A percentile compares a stretch with the other conserved stretches of the same genome.
These are phyloP conservation scores for Sclerotinia glacialis DNA, from an alignment of 2,329 filamentous ascomycete species.

Conservation along the genomic window DNA sequence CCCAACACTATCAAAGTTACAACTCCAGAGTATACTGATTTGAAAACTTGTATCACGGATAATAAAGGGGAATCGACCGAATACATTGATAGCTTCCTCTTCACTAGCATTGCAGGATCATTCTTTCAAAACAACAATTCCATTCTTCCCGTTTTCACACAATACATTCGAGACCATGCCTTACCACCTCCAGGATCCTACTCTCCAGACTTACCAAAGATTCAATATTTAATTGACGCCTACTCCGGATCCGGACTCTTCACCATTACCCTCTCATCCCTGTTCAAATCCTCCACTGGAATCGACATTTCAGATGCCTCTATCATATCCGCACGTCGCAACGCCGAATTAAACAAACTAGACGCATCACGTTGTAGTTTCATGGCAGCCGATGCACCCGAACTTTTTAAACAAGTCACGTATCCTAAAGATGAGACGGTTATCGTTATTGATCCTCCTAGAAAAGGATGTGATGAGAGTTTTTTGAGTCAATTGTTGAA, in stretches of 20 bases:
- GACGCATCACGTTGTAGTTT: constrained; percentile 69
- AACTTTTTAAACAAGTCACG: constrained; percentile 73
- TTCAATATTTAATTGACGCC: constrained; percentile 91
- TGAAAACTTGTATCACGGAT: constrained; percentile 87
- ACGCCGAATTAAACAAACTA: constrained; percentile 75
- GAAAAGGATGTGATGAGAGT: constrained; percentile 86
- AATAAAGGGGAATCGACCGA: constrained; percentile 79
- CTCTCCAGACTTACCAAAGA: constrained; percentile 42
- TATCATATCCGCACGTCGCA: constrained; percentile 74
- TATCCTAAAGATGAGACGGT: constrained; percentile 80
- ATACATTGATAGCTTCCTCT: constrained; percentile 76
- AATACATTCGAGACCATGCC: constrained; percentile 79
- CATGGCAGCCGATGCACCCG: constrained; percentile 80
- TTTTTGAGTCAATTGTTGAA: constrained; percentile 79
- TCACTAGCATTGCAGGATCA: constrained; percentile 86
- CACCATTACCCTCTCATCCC: constrained; percentile 83
- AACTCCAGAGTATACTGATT: constrained; percentile 60
- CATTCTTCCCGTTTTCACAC: constrained; percentile 82
- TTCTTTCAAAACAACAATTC: constrained; percentile 99
- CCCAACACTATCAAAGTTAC: constrained; percentile 35
- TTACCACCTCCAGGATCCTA: constrained; percentile 50
- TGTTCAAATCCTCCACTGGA: constrained; percentile 81
- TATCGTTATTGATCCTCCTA: constrained; percentile 93
- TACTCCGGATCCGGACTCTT: constrained; percentile 98
- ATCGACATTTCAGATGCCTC: constrained; percentile 84